phyloP scores from a whole-genome alignment of 1,284 basidiomycete species.

The Kwoniella shivajii region DNA sequence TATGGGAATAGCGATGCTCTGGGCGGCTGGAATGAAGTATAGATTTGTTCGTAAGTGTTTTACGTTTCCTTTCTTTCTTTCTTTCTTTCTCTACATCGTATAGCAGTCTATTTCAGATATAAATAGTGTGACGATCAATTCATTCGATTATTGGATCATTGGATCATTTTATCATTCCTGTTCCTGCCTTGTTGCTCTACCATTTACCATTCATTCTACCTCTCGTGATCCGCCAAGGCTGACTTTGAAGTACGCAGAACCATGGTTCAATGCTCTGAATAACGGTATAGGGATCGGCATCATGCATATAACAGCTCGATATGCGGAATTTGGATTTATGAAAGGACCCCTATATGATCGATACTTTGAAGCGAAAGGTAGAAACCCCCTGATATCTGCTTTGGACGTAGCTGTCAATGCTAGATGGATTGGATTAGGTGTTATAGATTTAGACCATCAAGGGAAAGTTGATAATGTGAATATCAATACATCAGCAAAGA shows the following conservation, averaged over 20 bases:
- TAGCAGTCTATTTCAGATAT: no score
- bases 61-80: no score
- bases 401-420: slow-evolving; percentile 40
- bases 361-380: slow-evolving; percentile 31
- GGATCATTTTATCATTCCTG: no score
- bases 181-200: no score
- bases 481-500: neutral
- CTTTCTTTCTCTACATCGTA: no score
- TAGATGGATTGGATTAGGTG: slow-evolving; percentile 40
- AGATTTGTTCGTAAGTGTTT: slow-evolving; percentile 34
- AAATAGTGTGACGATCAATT: no score
- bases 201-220: no score
- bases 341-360: slow-evolving; percentile 34
- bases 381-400: slow-evolving; percentile 23
- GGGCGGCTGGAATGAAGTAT: slow-evolving; percentile 24
- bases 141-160: no score
- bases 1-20: slow-evolving; percentile 24
- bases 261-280: slow-evolving; percentile 39
- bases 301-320: slow-evolving; percentile 37
- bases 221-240: no score
- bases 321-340: slow-evolving; percentile 41
- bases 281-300: slow-evolving; percentile 31
- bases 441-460: slow-evolving; percentile 22
- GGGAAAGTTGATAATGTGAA: slow-evolving; percentile 4
- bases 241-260: slow-evolving; percentile 35